phyloP scores from a whole-genome alignment of 768 basidiomycete species.

The Leccinum boreale region DNA sequence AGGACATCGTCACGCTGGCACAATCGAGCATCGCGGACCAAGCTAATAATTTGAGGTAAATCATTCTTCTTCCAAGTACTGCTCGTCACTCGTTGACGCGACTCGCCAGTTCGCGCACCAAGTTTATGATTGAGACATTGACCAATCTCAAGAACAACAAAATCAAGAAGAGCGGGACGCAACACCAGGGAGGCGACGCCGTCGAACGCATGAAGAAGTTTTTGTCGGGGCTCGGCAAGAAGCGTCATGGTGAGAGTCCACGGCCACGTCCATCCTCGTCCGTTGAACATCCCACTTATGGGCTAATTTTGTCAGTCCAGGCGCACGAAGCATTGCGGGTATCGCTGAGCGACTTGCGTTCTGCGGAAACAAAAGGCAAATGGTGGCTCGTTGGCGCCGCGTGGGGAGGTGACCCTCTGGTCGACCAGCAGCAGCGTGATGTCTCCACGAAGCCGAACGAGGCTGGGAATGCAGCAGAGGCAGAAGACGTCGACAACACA shows the following conservation, averaged over 20 bases:
- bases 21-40: slow-evolving; percentile 63
- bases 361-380: slow-evolving; percentile 84
- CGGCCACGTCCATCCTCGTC: neutral
- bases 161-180: slow-evolving; percentile 57
- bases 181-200: slow-evolving; percentile 71
- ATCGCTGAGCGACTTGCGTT: slow-evolving; percentile 78
- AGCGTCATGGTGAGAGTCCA: slow-evolving; percentile 53
- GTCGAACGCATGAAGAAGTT: slow-evolving; percentile 90
- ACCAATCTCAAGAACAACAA: slow-evolving; percentile 93
- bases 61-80: neutral
- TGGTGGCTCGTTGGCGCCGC: slow-evolving; percentile 99
- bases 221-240: slow-evolving; percentile 70
- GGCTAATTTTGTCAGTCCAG: slow-evolving; percentile 48
- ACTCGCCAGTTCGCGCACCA: slow-evolving; percentile 71
- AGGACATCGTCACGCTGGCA: slow-evolving; percentile 84
- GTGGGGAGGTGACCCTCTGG: slow-evolving; percentile 89
- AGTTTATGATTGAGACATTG: slow-evolving; percentile 95
- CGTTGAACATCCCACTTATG: neutral
- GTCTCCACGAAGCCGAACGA: slow-evolving; percentile 18
- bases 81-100: neutral
- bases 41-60: slow-evolving; percentile 50
- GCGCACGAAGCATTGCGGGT: slow-evolving; percentile 86
- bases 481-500: slow-evolving; percentile 33
- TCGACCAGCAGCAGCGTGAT: slow-evolving; percentile 58
- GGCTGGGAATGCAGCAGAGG: slow-evolving; percentile 26